Conservation (phyloP, 2,329 filamentous ascomycete species). For the Trichocomaceae sp. region DNA sequence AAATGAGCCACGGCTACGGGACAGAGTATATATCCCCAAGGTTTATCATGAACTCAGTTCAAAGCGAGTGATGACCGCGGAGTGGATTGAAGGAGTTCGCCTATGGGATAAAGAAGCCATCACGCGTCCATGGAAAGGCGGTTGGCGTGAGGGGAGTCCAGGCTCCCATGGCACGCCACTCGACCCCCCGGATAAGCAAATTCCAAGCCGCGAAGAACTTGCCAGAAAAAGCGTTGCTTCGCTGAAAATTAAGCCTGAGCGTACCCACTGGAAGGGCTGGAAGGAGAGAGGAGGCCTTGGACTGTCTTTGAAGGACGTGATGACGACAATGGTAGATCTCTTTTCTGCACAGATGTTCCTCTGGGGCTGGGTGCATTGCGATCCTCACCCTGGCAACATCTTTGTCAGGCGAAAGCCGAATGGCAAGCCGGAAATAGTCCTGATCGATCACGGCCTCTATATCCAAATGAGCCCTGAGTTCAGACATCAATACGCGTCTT, state of each 20-base stretch:
- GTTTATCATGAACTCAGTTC: constrained; percentile 78
- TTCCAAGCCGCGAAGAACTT: constrained; percentile 42
- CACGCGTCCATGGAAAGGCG: constrained; percentile 69
- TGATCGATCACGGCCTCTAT: constrained; percentile 96
- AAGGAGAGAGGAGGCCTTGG: constrained; percentile 74
- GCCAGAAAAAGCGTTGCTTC: constrained; percentile 19
- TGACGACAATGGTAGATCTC: constrained; percentile 93
- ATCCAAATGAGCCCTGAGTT: constrained; percentile 82
- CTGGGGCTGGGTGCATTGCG: constrained; percentile 92
- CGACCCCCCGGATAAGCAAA: constrained; percentile 45
- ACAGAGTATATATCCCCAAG: constrained; percentile 79
- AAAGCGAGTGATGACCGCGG: constrained; percentile 79
- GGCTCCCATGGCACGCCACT: constrained; percentile 66
- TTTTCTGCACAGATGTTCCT: constrained; percentile 98
- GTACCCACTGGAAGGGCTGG: constrained; percentile 68
- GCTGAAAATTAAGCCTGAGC: constrained; percentile 69
- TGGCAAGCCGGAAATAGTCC: constrained; percentile 80
- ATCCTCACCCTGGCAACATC: constrained; percentile 95
- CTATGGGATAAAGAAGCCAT: constrained; percentile 88
- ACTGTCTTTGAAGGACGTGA: constrained; percentile 74
- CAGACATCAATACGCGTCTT: constrained; percentile 74
- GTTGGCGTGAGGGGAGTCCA: constrained; percentile 67
- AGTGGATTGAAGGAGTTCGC: constrained; percentile 94
- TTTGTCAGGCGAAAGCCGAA: constrained; percentile 80
- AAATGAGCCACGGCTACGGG: constrained; percentile 66